Base-by-base conservation (phyloP, 192 early-diverging fungal genomes). In the Backusella sp. region DNA sequence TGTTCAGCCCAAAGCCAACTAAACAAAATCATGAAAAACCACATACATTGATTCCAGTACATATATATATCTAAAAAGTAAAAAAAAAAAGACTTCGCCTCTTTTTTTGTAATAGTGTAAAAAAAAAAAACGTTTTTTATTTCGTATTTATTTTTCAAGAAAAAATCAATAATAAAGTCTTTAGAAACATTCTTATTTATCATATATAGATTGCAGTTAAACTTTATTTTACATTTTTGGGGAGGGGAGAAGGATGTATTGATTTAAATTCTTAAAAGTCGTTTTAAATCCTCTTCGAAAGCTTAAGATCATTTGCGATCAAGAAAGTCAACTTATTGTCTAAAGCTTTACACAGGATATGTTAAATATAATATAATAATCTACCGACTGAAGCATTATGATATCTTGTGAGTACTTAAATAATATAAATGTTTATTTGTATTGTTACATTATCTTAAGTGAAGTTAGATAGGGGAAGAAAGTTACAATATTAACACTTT, bases 1-100 rank as follows among this genome's bases (percentile, higher is more conserved):
- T 53, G 77, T 78, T 52, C 72, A 78, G 53, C 70, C 70, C 28
- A 71, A 70, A 7, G 6, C 53, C 23, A 59, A 62, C 23, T 62
- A 62, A 62, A 62, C 56, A 62, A 62, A 62, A 23, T 12, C 21
- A 59, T 59, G 23, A 59, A 59, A 59, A 59, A 59, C 12, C 56
- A 26, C 11, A 28, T 28, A 26, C 23, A 59, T 59, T 59, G 56
- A 59, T 59, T 28, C 56, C 56, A 59, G 56, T 59, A 59, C 42
- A 44, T 26, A 59, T 26, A 59, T 59, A 59, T 59, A 56, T 56
- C 52, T 59, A 26, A 59, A 59, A 59, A 59, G 56, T 26, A 59
- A 44, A 59, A 62, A 39, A 62, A 39, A 62, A 62, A 62, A 62
- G 56, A 62, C 56, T 28, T 62, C 23, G 56, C 56, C 56, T 62